Evolutionary conservation across 768 basidiomycete genomes (phyloP).

Genomic region (Boletus speciosus): DNA sequence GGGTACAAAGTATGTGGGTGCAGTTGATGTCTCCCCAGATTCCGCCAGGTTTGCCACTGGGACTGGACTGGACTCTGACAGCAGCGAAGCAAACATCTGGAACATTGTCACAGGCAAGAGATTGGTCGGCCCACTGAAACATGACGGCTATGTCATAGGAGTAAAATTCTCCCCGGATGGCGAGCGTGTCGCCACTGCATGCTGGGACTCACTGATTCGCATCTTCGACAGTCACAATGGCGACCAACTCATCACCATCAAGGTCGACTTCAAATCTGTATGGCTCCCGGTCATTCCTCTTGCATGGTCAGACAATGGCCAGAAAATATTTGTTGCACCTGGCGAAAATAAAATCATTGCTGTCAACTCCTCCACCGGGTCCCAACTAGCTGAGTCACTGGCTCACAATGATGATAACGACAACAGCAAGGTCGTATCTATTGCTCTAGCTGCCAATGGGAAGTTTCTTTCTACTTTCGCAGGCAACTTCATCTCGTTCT

Average conservation of each 20-base stretch:
- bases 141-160: neutral
- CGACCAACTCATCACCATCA: neutral
- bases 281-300: neutral
- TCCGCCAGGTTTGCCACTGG: neutral
- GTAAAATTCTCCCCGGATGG: slow-evolving; percentile 3
- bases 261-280: rapidly evolving
- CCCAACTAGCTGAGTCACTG: neutral
- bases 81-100: neutral
- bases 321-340: neutral
- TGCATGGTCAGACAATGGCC: neutral
- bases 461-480: neutral
- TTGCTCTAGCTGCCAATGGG: neutral
- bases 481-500: neutral
- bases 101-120: neutral
- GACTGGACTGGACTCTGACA: rapidly evolving
- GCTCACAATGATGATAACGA: neutral
- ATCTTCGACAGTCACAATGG: slow-evolving; percentile 1
- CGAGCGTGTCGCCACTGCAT: neutral
- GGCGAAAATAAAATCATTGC: neutral
- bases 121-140: neutral
- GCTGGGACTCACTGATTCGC: neutral
- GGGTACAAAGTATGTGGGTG: neutral
- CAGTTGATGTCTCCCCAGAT: neutral
- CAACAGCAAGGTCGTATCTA: neutral
- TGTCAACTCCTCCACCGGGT: neutral